A percentile compares a stretch with the other conserved stretches of the same genome.
phyloP scores from a whole-genome alignment of 1,139 yeast genomes.

The Suhomyces guaymorum region DNA sequence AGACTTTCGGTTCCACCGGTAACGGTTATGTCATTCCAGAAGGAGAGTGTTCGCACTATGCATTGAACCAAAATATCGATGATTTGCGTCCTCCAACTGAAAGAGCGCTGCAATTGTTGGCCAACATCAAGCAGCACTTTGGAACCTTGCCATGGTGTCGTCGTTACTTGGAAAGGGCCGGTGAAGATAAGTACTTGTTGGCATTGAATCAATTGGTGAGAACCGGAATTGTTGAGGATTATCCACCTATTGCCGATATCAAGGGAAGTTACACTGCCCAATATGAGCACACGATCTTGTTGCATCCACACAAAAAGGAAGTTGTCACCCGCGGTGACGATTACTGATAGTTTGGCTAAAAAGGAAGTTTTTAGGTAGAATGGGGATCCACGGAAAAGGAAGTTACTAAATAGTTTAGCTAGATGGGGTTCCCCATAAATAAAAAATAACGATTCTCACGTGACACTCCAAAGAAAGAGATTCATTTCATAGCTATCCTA shows the following conservation, averaged over 20 bases:
- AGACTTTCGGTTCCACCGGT: conserved; percentile 97
- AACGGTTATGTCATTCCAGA: conserved; percentile 81
- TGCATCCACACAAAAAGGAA: conserved; percentile 91
- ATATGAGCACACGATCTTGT: conserved; percentile 87
- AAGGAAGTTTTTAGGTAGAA: neutral
- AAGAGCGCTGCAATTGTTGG: conserved; percentile 66
- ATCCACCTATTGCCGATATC: conserved; percentile 91
- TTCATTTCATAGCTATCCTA: too few species aligned
- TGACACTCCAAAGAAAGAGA: too few species aligned
- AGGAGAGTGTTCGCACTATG: conserved; percentile 96
- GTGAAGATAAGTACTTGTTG: conserved; percentile 86
- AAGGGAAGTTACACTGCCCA: conserved; percentile 94
- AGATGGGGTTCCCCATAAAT: too few species aligned
- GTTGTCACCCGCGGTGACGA: conserved; percentile 95
- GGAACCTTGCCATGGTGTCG: conserved; percentile 98
- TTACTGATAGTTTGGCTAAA: conserved; percentile 40
- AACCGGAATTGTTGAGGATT: conserved; percentile 85
- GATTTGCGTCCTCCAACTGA: conserved; percentile 53
- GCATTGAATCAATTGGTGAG: conserved; percentile 88
- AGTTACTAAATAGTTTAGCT: too few species aligned
- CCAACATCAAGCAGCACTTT: conserved; percentile 72
- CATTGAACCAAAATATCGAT: conserved; percentile 53
- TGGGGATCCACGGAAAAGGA: too few species aligned
- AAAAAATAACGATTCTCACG: too few species aligned
- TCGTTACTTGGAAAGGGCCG: conserved; percentile 86